Conservation (phyloP, 2,329 filamentous ascomycete genomes). For the Epichloe gansuensis region DNA sequence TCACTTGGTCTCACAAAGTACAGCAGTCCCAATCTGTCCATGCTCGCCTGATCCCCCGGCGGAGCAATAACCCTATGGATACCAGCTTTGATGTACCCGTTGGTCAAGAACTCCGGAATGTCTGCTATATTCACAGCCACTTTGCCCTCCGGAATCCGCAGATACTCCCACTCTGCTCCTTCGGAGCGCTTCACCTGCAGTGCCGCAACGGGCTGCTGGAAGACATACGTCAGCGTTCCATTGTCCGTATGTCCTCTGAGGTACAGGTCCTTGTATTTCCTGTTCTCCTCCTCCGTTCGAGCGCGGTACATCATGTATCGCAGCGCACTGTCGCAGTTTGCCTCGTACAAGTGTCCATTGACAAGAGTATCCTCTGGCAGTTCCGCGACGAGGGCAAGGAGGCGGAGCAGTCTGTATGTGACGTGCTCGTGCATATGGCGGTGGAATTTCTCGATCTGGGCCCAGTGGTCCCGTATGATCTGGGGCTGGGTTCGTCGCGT, state of each 20-base stretch:
- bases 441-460: slow-evolving; percentile 22
- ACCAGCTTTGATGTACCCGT: slow-evolving; percentile 3
- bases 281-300: slow-evolving; percentile 32
- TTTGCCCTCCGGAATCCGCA: slow-evolving; percentile 3
- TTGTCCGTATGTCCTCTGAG: slow-evolving; percentile 40
- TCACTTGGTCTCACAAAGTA: slow-evolving; percentile 5
- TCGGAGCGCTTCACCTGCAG: slow-evolving; percentile 30
- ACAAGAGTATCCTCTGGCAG: slow-evolving; percentile 44
- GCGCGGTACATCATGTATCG: slow-evolving; percentile 48
- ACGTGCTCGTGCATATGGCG: slow-evolving; percentile 23
- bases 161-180: slow-evolving; percentile 1
- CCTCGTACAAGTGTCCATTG: slow-evolving; percentile 40
- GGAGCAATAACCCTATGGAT: slow-evolving; percentile 4
- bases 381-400: slow-evolving; percentile 39
- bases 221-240: slow-evolving; percentile 43
- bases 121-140: slow-evolving; percentile 5
- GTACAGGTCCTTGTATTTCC: slow-evolving; percentile 22
- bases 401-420: slow-evolving; percentile 20
- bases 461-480: slow-evolving; percentile 19
- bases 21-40: slow-evolving; percentile 2
- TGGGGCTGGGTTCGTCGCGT: slow-evolving; percentile 20
- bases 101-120: slow-evolving; percentile 1
- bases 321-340: slow-evolving; percentile 41
- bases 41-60: slow-evolving; percentile 1
- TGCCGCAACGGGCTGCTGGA: slow-evolving; percentile 44